Base-by-base conservation (phyloP, 257 asterid genomes). In the Solanum chilense region DNA sequence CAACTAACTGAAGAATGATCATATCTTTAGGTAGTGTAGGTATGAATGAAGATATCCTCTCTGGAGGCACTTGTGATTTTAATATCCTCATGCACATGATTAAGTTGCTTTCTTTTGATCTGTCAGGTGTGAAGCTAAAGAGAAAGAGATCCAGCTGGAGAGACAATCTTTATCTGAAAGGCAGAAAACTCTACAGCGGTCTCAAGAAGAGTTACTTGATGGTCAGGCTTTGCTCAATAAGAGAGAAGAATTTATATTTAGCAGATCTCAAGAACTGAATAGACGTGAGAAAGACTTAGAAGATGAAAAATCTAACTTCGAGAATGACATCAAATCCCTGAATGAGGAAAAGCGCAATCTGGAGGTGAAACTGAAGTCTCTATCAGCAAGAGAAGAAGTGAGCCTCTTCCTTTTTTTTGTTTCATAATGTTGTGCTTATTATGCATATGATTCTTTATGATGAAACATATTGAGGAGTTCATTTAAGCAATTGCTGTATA, bases 381-480 rank as follows among this genome's bases (percentile, higher is more conserved):
- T 97, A 90, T 91, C 94, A 49, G 93, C 91, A 83, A 92, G 96
- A 91, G 99, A 97, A 91, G 97, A 96, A 96, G 99, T 97, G 13
- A 78, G 76, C 86, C 85, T 45, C 73, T 83, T 76, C 39, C 58
- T 77, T 39, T 37, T 37, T 33, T 7, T 60, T 25, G 74, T 84
- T 58, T 69, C 86, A 87, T 87, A 62, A 39, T 88, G 81, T n/a
- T 69, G 75, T 37, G 78, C 75, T 86, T 86, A 73, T 74, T 80
- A 87, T 85, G 64, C 91, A 87, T 60, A 71, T 78, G 80, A 86
- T 9, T 13, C 7, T 58, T 45, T 39, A 52, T 44, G 42, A 49
- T 52, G 29, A 12, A 18, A 82, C 58, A 45, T 62, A 45, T 84
- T 31, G 60, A 15, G 31, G 60, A 52, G 11, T 25, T 47, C 77